These are phyloP conservation scores for Linnemannia exigua DNA, from an alignment of 192 early-diverging fungal species.

Conservation along the genomic window DNA sequence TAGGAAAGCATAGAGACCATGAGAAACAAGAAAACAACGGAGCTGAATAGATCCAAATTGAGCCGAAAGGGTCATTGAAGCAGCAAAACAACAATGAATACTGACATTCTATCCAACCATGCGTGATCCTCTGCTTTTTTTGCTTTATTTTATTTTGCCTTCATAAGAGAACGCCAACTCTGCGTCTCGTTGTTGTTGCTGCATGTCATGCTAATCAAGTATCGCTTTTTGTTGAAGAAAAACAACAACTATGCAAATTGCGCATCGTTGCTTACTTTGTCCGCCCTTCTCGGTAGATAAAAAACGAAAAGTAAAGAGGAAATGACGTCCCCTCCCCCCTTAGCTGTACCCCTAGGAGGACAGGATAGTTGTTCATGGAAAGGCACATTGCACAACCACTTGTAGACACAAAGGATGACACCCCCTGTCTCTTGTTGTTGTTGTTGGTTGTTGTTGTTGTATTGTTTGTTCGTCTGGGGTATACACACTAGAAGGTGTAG, in stretches of 20 bases:
- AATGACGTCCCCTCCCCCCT: not conserved
- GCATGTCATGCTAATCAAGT: too few relatives aligned
- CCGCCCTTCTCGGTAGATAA: not conserved
- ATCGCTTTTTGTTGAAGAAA: too few relatives aligned
- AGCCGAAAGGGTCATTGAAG: not conserved
- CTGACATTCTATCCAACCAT: too few relatives aligned
- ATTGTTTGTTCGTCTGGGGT: not conserved
- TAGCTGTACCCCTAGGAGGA: not conserved
- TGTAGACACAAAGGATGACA: not conserved
- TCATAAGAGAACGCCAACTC: too few relatives aligned
- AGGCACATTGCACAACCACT: not conserved
- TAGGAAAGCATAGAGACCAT: not conserved
- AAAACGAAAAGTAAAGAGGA: not conserved
- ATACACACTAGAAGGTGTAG: too few relatives aligned
- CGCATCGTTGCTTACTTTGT: too few relatives aligned
- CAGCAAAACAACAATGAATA: too few relatives aligned
- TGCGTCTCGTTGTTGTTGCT: too few relatives aligned
- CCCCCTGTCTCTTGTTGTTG: not conserved
- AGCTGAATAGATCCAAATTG: not conserved
- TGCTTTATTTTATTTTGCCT: too few relatives aligned
- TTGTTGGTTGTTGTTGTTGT: not conserved
- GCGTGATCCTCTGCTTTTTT: too few relatives aligned
- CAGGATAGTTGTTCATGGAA: not conserved
- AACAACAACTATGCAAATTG: too few relatives aligned
- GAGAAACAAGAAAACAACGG: not conserved